These are phyloP conservation scores for Wallacemonas sp. DNA, from an alignment of 208 protist genomes.

Conservation along the genomic window DNA sequence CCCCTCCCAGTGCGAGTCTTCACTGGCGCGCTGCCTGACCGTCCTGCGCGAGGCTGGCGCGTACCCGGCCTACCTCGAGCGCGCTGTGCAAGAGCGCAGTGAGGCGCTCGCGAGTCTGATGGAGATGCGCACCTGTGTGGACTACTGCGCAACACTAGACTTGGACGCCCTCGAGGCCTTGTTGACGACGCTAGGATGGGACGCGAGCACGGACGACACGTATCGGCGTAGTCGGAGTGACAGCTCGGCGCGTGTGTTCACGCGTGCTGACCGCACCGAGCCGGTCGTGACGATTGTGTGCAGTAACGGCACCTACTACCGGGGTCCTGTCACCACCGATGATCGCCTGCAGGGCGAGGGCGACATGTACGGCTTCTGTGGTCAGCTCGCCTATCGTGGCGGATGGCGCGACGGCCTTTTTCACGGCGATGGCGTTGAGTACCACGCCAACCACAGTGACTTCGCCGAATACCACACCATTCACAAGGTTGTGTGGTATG, in stretches of 20 bases:
- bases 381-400: constrained; percentile 59
- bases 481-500: too few relatives aligned
- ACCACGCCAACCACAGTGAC: too few relatives aligned
- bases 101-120: not conserved
- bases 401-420: constrained; percentile 75
- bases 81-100: not conserved
- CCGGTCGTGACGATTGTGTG: not conserved
- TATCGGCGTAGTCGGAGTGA: too few relatives aligned
- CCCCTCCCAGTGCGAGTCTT: too few relatives aligned
- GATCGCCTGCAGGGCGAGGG: not conserved
- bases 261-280: too few relatives aligned
- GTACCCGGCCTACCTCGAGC: not conserved
- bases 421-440: constrained; percentile 74
- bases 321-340: not conserved
- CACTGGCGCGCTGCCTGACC: not conserved
- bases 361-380: not conserved
- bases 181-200: not conserved
- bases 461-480: too few relatives aligned
- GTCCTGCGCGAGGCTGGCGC: not conserved
- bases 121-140: too few relatives aligned
- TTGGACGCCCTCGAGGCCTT: too few relatives aligned
- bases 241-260: too few relatives aligned
- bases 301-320: not conserved
- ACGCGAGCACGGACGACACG: not conserved
- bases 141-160: too few relatives aligned